phyloP scores from a whole-genome alignment of 352 stramenopile species.

The Elongisporangium undulatum region DNA sequence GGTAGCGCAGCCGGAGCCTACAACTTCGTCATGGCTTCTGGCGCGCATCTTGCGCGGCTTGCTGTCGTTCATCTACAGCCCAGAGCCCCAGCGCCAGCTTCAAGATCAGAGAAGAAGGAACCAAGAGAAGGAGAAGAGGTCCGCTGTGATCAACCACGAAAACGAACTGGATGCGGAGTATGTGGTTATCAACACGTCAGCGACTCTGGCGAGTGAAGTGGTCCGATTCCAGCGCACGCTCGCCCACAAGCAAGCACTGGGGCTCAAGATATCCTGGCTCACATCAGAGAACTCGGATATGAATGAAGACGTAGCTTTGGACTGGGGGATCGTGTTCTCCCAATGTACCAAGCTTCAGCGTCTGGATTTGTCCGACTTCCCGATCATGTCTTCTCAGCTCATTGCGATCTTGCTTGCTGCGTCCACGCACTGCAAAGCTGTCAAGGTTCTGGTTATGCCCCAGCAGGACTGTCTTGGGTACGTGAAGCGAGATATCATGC shows the following conservation, averaged over 20 bases:
- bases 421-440: slow-evolving; percentile 5
- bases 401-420: slow-evolving; percentile 7
- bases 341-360: slow-evolving; percentile 5
- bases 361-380: slow-evolving; percentile 9
- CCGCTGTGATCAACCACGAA: slow-evolving; percentile 3
- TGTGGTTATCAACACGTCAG: background rate
- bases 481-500: slow-evolving; percentile 2
- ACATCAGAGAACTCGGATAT: slow-evolving; percentile 1
- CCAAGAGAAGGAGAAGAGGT: background rate
- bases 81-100: background rate
- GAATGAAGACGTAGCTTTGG: background rate
- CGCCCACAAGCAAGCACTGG: slow-evolving; percentile 4
- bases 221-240: background rate
- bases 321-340: slow-evolving; percentile 7
- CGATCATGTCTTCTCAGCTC: slow-evolving; percentile 10
- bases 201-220: background rate
- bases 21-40: background rate
- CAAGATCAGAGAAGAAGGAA: background rate
- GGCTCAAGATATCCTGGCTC: slow-evolving; percentile 6
- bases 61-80: background rate
- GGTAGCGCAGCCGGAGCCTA: background rate
- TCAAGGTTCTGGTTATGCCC: slow-evolving; percentile 14
- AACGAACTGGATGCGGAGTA: slow-evolving; percentile 5
- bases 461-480: slow-evolving; percentile 10
- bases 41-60: background rate